Conservation (phyloP, 192 early-diverging fungal species). For the Coemansia sp. region DNA sequence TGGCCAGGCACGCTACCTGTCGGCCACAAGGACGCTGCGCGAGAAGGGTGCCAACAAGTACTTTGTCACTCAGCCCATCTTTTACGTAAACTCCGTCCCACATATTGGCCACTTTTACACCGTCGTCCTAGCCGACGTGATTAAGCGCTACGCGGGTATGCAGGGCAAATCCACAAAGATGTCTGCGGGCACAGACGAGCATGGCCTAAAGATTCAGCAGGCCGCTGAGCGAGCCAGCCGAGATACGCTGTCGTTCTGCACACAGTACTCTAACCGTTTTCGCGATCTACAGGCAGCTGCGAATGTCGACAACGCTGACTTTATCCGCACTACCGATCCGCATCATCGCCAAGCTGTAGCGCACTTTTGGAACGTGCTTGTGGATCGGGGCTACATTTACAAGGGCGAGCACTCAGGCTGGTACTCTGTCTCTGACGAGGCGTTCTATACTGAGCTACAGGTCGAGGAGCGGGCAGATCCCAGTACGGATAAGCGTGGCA, state of each 20-base stretch:
- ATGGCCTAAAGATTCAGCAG: slow-evolving; percentile 97
- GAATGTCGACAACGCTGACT: slow-evolving; percentile 79
- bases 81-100: slow-evolving; percentile 70
- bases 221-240: slow-evolving; percentile 69
- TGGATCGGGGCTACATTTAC: slow-evolving; percentile 80
- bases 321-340: slow-evolving; percentile 84
- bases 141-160: slow-evolving; percentile 76
- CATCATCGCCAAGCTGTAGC: slow-evolving; percentile 73
- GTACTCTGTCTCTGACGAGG: slow-evolving; percentile 97
- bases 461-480: slow-evolving; percentile 65
- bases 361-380: slow-evolving; percentile 74
- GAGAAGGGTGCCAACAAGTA: slow-evolving; percentile 31
- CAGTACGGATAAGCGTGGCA: slow-evolving; percentile 16
- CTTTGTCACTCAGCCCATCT: slow-evolving; percentile 88
- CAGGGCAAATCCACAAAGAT: slow-evolving; percentile 62
- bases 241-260: slow-evolving; percentile 79
- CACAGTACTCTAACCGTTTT: slow-evolving; percentile 63
- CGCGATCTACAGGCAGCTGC: slow-evolving; percentile 69
- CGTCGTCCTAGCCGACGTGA: slow-evolving; percentile 80
- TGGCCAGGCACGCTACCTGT: background rate
- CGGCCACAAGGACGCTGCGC: background rate
- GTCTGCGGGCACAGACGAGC: slow-evolving; percentile 89
- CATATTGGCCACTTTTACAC: slow-evolving; percentile 97
- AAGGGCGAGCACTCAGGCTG: slow-evolving; percentile 91
- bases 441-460: slow-evolving; percentile 79